phyloP scores from a whole-genome alignment of 1,139 yeast species.

The Diutina mesorugosa region DNA sequence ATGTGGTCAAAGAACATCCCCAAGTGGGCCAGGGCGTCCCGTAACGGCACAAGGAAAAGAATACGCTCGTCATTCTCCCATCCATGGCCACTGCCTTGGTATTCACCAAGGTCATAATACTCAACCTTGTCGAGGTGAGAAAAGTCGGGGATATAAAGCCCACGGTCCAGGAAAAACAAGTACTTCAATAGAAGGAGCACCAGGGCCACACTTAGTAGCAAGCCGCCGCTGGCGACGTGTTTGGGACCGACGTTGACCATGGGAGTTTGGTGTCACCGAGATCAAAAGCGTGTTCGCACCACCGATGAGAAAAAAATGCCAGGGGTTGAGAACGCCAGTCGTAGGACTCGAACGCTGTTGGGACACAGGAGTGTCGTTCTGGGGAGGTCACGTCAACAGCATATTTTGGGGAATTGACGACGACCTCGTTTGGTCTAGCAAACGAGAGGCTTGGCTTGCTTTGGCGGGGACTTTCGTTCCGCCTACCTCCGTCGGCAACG shows the following conservation, averaged over 20 bases:
- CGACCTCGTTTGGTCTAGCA: no score
- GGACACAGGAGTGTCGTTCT: neutral
- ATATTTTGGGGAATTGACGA: no score
- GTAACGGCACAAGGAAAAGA: slow-evolving; percentile 42
- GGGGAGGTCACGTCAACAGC: neutral
- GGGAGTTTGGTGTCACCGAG: neutral
- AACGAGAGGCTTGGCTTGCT: no score
- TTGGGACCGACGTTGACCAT: neutral
- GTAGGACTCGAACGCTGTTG: neutral
- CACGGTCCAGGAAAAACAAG: neutral
- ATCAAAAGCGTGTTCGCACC: neutral
- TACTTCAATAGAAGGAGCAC: neutral
- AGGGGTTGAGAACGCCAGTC: neutral
- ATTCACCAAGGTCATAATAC: slow-evolving; percentile 34
- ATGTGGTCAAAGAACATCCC: slow-evolving; percentile 51
- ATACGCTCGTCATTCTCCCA: slow-evolving; percentile 51
- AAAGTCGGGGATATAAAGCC: slow-evolving; percentile 12
- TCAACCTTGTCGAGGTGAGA: slow-evolving; percentile 13
- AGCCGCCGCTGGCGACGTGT: neutral
- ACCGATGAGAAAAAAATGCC: neutral
- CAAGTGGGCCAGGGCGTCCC: slow-evolving; percentile 51
- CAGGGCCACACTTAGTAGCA: neutral
- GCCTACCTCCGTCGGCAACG: no score
- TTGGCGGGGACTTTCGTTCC: no score
- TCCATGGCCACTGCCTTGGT: slow-evolving; percentile 34